Conservation (phyloP, 2,329 filamentous ascomycete species). For the Ceratocystis huliohia region DNA sequence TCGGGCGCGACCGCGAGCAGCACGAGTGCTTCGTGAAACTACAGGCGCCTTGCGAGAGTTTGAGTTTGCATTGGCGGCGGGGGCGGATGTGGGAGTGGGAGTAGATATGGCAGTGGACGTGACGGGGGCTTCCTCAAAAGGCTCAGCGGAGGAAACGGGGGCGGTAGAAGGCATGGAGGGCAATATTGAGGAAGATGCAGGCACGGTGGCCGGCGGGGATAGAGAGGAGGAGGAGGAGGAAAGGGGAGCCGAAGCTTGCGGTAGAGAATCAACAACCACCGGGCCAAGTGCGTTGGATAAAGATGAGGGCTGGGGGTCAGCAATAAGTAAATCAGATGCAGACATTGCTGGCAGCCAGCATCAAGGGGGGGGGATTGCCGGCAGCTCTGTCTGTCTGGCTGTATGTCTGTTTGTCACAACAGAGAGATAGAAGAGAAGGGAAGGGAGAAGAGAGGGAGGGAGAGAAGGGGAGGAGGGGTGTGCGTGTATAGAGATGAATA, state of each 20-base stretch:
- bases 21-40: constrained; percentile 27
- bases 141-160: constrained; percentile 23
- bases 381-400: neutral
- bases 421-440: neutral
- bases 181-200: neutral
- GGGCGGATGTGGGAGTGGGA: neutral
- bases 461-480: neutral
- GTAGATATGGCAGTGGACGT: neutral
- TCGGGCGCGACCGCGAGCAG: constrained; percentile 24
- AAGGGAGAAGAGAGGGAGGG: neutral
- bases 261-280: neutral
- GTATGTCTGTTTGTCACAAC: neutral
- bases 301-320: constrained; percentile 25
- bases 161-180: constrained; percentile 11
- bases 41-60: neutral
- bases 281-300: neutral
- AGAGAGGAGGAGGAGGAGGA: neutral
- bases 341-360: constrained; percentile 4
- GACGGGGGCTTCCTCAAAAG: constrained; percentile 23
- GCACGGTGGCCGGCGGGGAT: neutral
- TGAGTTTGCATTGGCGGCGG: neutral
- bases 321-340: constrained; percentile 1
- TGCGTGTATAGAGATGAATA: neutral
- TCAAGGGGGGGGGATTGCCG: too few relatives aligned
- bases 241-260: neutral